Evolutionary conservation across 176 grass and related monocot genomes (phyloP).

Genomic region (Eleusine coracana): DNA sequence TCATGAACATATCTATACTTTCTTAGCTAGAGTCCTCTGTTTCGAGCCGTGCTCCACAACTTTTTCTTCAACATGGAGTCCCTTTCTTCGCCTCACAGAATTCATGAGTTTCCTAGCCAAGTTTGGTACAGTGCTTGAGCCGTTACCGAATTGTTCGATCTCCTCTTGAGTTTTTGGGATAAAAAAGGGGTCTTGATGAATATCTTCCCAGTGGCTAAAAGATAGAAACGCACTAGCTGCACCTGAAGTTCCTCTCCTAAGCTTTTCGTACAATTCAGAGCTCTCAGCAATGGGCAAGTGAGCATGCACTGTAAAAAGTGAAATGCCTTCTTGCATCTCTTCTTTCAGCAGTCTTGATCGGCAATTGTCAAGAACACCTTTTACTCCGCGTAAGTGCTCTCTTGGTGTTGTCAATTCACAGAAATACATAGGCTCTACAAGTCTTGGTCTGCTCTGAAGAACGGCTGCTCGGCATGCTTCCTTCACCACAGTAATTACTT

Average conservation of each 20-base stretch:
- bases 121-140: not conserved
- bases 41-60: constrained; percentile 87
- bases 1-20: too few relatives aligned
- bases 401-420: constrained; percentile 77
- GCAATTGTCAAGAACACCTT: constrained; percentile 65
- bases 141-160: too few relatives aligned
- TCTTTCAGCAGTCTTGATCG: constrained; percentile 73
- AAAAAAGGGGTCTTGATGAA: too few relatives aligned
- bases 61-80: constrained; percentile 82
- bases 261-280: too few relatives aligned
- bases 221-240: too few relatives aligned
- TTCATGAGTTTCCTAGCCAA: constrained; percentile 1
- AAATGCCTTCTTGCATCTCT: constrained; percentile 77
- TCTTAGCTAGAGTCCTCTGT: not conserved
- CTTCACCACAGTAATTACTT: too few relatives aligned
- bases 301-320: constrained; percentile 48
- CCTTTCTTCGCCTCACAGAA: constrained; percentile 50
- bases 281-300: too few relatives aligned
- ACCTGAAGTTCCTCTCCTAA: too few relatives aligned
- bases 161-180: too few relatives aligned
- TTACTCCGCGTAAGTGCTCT: constrained; percentile 56
- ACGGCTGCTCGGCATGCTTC: constrained; percentile 34
- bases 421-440: constrained; percentile 85
- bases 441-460: constrained; percentile 79
- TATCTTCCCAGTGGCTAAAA: too few relatives aligned